Conservation (phyloP, 345 rosid species). For the Murraya koenigii region DNA sequence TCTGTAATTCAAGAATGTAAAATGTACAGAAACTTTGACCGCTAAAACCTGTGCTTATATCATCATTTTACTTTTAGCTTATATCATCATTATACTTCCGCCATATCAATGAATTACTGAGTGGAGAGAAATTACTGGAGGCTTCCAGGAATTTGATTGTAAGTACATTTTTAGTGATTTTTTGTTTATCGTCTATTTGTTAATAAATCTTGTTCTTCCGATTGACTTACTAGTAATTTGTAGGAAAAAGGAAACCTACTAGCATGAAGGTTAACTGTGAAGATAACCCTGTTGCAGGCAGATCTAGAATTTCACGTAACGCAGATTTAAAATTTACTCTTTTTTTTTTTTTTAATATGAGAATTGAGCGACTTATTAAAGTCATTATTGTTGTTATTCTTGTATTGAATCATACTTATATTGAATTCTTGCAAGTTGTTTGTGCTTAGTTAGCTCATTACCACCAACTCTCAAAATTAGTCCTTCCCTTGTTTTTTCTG, state of each 20-base stretch:
- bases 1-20: background rate
- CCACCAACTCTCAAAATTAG: background rate
- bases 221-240: background rate
- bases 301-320: background rate
- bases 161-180: background rate
- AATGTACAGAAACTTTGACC: background rate
- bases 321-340: background rate
- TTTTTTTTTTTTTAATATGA: background rate
- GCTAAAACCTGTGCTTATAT: background rate
- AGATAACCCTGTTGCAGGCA: background rate
- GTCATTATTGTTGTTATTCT: background rate
- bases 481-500: background rate
- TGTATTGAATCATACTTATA: background rate
- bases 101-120: background rate
- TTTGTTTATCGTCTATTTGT: background rate
- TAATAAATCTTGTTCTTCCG: background rate
- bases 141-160: background rate
- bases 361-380: background rate
- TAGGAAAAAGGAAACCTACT: background rate
- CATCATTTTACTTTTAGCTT: background rate
- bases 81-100: background rate
- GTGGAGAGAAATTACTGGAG: background rate
- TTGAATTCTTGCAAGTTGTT: background rate
- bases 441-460: background rate
- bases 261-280: background rate